These are phyloP conservation scores for Leishmania guyanensis DNA, from an alignment of 208 protist genomes.

Conservation along the genomic window DNA sequence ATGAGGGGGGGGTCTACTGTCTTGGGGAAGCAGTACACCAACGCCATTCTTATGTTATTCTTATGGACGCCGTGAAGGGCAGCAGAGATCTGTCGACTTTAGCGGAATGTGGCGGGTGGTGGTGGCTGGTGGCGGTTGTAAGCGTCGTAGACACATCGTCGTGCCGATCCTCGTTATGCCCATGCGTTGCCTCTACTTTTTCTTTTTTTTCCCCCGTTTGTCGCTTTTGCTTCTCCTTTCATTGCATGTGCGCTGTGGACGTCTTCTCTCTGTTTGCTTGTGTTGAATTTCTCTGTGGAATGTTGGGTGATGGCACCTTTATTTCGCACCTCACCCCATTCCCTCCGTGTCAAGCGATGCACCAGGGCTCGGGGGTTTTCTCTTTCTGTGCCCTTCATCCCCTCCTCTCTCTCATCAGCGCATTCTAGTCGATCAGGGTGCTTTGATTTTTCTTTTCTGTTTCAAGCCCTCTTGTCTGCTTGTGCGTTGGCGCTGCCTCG, in stretches of 20 bases:
- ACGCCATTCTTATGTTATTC: background rate
- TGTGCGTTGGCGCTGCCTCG: background rate
- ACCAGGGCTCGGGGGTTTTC: background rate
- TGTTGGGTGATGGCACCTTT: background rate
- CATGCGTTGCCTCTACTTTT: background rate
- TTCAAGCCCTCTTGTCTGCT: background rate
- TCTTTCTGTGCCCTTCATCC: slow-evolving; percentile 6
- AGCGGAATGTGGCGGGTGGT: background rate
- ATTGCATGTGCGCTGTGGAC: background rate
- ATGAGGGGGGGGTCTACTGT: background rate
- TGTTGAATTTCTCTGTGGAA: background rate
- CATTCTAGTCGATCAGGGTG: background rate
- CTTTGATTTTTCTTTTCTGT: background rate
- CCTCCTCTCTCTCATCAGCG: background rate
- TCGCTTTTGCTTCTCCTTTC: background rate
- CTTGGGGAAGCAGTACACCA: slow-evolving; percentile 4
- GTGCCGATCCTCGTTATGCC: background rate
- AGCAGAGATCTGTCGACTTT: background rate
- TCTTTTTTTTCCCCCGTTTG: background rate
- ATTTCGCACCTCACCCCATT: background rate
- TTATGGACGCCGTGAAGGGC: background rate
- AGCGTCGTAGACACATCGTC: background rate
- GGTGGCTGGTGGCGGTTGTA: background rate
- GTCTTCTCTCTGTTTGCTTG: background rate
- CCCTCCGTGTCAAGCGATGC: background rate